A percentile compares a stretch with the other conserved stretches of the same genome.
Evolutionary conservation across 352 stramenopile species (phyloP).

Genomic region (Globisporangium viniferum): DNA sequence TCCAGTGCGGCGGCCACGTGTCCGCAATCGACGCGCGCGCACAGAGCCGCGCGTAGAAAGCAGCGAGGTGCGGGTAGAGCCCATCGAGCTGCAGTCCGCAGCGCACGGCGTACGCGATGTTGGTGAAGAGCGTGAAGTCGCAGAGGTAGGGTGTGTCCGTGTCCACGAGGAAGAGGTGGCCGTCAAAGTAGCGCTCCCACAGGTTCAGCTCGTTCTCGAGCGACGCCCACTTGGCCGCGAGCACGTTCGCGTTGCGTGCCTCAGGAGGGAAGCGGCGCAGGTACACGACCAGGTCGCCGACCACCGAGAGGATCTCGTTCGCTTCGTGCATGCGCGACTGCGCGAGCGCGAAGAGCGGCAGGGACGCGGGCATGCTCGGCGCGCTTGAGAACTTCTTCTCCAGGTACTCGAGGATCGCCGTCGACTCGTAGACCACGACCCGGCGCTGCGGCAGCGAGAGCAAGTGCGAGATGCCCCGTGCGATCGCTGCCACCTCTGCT

Average conservation of each 20-base stretch:
- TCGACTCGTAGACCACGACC: constrained; percentile 73
- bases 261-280: constrained; percentile 65
- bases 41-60: constrained; percentile 77
- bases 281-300: constrained; percentile 80
- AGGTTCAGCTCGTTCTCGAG: constrained; percentile 72
- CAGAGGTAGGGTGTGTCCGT: constrained; percentile 61
- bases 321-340: constrained; percentile 79
- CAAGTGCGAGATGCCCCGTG: constrained; percentile 31
- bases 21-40: constrained; percentile 64
- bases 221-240: constrained; percentile 67
- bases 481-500: constrained; percentile 24
- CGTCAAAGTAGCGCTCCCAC: constrained; percentile 69
- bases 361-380: constrained; percentile 46
- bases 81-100: constrained; percentile 81
- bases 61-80: constrained; percentile 71
- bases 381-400: constrained; percentile 54
- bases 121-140: constrained; percentile 83
- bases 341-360: constrained; percentile 57
- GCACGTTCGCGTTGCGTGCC: constrained; percentile 48
- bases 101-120: constrained; percentile 83
- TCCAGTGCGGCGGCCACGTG: constrained; percentile 85
- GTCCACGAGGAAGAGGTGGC: constrained; percentile 62
- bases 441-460: constrained; percentile 40
- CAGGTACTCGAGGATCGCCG: constrained; percentile 79
- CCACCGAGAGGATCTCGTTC: constrained; percentile 82